Evolutionary conservation across 306 rosid species (phyloP).

Genomic region (Senna siamea): DNA sequence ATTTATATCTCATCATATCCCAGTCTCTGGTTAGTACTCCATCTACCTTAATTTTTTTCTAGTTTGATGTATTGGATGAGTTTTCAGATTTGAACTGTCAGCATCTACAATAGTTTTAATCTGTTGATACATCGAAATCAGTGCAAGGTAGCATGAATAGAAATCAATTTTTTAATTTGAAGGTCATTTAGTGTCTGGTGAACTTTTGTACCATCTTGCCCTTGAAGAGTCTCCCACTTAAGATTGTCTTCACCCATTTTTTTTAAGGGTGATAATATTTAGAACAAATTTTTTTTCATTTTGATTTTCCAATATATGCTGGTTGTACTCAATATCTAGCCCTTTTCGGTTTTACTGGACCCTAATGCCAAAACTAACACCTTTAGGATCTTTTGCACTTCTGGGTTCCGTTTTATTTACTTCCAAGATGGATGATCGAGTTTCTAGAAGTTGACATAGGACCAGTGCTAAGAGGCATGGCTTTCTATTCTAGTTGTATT

Average conservation of each 20-base stretch:
- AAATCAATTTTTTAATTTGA: constrained; percentile 9
- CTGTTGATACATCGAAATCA: background rate
- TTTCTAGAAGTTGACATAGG: background rate
- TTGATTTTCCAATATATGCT: background rate
- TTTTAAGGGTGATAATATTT: background rate
- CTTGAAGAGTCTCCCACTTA: constrained; percentile 13
- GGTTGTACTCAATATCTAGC: background rate
- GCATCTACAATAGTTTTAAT: background rate
- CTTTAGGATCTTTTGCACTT: background rate
- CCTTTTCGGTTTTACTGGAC: background rate
- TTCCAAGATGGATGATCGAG: background rate
- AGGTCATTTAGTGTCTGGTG: constrained; percentile 9
- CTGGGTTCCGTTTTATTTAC: background rate
- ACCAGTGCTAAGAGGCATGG: too few relatives aligned
- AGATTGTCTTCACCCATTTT: background rate
- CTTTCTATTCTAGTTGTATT: too few relatives aligned
- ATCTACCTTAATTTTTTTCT: background rate
- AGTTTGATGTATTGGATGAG: constrained; percentile 7
- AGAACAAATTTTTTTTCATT: background rate
- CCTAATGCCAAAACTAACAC: background rate
- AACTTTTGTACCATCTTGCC: background rate
- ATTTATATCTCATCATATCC: constrained; percentile 27
- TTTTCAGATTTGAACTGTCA: background rate
- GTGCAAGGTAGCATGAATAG: background rate
- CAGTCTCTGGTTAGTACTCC: constrained; percentile 4